phyloP scores from a whole-genome alignment of 495 filamentous ascomycete species.

The Penicillium macrosclerotiorum region DNA sequence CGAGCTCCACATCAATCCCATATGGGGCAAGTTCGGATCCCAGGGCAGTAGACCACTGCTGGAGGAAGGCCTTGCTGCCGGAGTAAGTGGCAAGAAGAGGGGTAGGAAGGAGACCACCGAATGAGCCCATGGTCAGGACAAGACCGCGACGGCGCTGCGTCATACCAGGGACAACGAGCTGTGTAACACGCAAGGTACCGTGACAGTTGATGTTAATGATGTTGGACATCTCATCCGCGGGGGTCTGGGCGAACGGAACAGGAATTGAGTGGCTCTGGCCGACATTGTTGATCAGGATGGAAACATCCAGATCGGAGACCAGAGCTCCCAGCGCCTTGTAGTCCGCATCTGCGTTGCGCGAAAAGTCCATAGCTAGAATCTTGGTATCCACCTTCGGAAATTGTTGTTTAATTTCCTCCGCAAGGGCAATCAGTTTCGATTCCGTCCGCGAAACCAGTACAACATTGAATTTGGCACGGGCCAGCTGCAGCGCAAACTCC shows the following conservation, averaged over 20 bases:
- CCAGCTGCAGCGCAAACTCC: constrained; percentile 89
- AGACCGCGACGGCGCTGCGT: constrained; percentile 76
- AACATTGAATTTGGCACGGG: constrained; percentile 87
- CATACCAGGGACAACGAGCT: constrained; percentile 83
- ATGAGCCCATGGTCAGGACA: constrained; percentile 95
- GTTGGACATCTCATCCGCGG: constrained; percentile 71
- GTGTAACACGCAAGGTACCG: constrained; percentile 82
- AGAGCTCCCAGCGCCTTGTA: constrained; percentile 68
- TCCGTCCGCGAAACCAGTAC: constrained; percentile 91
- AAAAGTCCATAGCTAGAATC: constrained; percentile 87
- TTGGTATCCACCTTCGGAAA: constrained; percentile 64
- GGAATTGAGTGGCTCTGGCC: constrained; percentile 91
- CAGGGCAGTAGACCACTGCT: constrained; percentile 90
- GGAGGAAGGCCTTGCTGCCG: constrained; percentile 96
- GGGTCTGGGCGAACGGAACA: constrained; percentile 79
- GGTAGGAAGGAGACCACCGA: constrained; percentile 86
- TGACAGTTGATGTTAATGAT: constrained; percentile 95
- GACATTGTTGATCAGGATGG: constrained; percentile 95
- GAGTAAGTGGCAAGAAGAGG: constrained; percentile 95
- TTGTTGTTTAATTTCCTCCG: constrained; percentile 69
- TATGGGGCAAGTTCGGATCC: constrained; percentile 76
- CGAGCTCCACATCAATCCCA: constrained; percentile 80
- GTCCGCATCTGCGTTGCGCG: constrained; percentile 69
- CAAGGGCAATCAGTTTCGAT: constrained; percentile 78
- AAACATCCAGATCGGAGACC: constrained; percentile 72